Percentiles rank a stretch among this genome's conserved stretches.
These are phyloP conservation scores for Coemansia aciculifera DNA, from an alignment of 192 early-diverging fungal species.

Conservation along the genomic window DNA sequence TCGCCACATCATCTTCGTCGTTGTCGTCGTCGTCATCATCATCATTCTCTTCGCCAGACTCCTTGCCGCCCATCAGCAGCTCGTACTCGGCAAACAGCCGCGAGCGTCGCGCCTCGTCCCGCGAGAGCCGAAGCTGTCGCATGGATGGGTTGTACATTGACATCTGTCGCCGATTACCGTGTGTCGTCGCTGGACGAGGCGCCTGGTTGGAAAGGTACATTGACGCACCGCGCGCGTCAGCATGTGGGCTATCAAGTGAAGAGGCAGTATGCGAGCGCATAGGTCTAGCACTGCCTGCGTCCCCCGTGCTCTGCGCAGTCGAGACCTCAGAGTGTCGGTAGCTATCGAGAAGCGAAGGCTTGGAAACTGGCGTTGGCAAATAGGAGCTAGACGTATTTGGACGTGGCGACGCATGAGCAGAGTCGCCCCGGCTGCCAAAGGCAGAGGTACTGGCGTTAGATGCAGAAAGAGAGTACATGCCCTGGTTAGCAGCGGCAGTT, in stretches of 20 bases:
- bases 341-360: neutral
- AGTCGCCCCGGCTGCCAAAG: neutral
- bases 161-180: constrained; percentile 24
- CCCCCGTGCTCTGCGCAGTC: neutral
- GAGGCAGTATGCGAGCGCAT: constrained; percentile 7
- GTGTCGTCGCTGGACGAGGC: constrained; percentile 4
- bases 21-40: constrained; percentile 25
- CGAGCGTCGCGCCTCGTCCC: constrained; percentile 44
- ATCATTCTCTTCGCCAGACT: constrained; percentile 26
- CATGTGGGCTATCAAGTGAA: neutral
- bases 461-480: constrained; percentile 6
- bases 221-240: neutral
- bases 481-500: constrained; percentile 1
- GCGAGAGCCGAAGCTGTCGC: constrained; percentile 41
- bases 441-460: constrained; percentile 3
- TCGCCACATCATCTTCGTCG: constrained; percentile 7
- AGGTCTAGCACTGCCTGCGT: neutral
- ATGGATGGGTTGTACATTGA: constrained; percentile 33
- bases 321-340: neutral
- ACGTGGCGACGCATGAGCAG: constrained; percentile 9
- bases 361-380: neutral
- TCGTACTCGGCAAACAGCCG: constrained; percentile 53
- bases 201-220: constrained; percentile 28
- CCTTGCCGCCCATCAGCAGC: constrained; percentile 35
- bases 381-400: constrained; percentile 33